Evolutionary conservation across 257 asterid species (phyloP).

Genomic region (Solanum megistacrolobum): DNA sequence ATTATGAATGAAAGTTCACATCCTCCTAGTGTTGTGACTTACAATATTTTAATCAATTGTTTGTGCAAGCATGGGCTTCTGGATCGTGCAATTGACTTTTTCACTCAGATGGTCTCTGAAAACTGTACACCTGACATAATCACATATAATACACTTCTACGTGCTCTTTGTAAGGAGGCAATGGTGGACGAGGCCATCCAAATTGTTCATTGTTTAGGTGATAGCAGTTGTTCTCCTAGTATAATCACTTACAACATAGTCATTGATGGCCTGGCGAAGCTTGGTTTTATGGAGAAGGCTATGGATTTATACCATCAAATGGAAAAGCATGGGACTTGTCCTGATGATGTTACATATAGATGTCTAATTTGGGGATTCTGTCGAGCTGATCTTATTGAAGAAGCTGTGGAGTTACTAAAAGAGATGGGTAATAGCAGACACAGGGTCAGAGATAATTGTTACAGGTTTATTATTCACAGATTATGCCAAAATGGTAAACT

Average conservation of each 20-base stretch:
- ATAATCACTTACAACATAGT: slow-evolving; percentile 62
- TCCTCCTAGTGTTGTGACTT: slow-evolving; percentile 56
- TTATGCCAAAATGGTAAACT: slow-evolving; percentile 51
- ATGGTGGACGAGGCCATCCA: slow-evolving; percentile 57
- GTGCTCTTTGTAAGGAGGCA: slow-evolving; percentile 54
- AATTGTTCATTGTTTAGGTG: slow-evolving; percentile 30
- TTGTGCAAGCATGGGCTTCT: slow-evolving; percentile 66
- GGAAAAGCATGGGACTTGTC: slow-evolving; percentile 45
- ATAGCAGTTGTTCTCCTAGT: slow-evolving; percentile 45
- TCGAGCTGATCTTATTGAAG: slow-evolving; percentile 60
- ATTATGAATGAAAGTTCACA: slow-evolving; percentile 53
- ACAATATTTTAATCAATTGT: slow-evolving; percentile 67
- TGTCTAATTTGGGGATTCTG: slow-evolving; percentile 85
- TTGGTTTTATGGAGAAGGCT: slow-evolving; percentile 58
- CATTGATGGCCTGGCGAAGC: slow-evolving; percentile 72
- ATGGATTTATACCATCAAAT: slow-evolving; percentile 55
- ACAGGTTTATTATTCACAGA: slow-evolving; percentile 52
- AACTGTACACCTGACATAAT: slow-evolving; percentile 53
- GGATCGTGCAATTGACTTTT: slow-evolving; percentile 57
- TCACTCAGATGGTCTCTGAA: slow-evolving; percentile 46
- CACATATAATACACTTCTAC: slow-evolving; percentile 71
- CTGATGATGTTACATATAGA: slow-evolving; percentile 73
- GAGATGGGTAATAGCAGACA: slow-evolving; percentile 30
- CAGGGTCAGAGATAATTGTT: slow-evolving; percentile 59
- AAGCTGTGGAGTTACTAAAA: slow-evolving; percentile 53